Conservation (phyloP, 331 rosid species). For the Quercus lobata region DNA sequence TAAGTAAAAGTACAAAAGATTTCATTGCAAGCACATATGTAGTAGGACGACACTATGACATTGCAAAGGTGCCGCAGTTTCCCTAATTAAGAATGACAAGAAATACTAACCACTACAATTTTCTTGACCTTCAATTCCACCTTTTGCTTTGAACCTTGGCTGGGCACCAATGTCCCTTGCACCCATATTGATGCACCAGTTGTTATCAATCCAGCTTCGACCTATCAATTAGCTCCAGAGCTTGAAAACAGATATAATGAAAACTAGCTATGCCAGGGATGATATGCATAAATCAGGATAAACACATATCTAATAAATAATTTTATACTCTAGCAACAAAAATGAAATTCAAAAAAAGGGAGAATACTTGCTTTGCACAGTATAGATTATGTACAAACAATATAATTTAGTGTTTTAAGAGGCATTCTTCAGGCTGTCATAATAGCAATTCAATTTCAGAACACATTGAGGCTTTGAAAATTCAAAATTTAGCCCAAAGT, state of each 20-base stretch:
- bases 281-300: not conserved
- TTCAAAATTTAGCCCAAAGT: not conserved
- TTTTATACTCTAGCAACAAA: not conserved
- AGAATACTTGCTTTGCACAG: not conserved
- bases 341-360: not conserved
- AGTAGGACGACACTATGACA: not conserved
- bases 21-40: not conserved
- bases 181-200: slow-evolving; percentile 94
- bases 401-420: not conserved
- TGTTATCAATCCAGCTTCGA: slow-evolving; percentile 64
- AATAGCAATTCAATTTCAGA: not conserved
- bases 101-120: slow-evolving; percentile 69
- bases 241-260: slow-evolving; percentile 28
- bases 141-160: slow-evolving; percentile 90
- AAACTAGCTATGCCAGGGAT: slow-evolving; percentile 2
- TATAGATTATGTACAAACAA: not conserved
- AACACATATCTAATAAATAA: not conserved
- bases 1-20: not conserved
- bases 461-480: not conserved
- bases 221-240: slow-evolving; percentile 52
- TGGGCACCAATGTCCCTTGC: slow-evolving; percentile 74
- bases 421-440: not conserved
- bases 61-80: not conserved
- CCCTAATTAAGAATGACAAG: slow-evolving; percentile 6
- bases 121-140: slow-evolving; percentile 89